Conservation (phyloP, 441 rosid genomes). For the Gossypium gossypioides region DNA sequence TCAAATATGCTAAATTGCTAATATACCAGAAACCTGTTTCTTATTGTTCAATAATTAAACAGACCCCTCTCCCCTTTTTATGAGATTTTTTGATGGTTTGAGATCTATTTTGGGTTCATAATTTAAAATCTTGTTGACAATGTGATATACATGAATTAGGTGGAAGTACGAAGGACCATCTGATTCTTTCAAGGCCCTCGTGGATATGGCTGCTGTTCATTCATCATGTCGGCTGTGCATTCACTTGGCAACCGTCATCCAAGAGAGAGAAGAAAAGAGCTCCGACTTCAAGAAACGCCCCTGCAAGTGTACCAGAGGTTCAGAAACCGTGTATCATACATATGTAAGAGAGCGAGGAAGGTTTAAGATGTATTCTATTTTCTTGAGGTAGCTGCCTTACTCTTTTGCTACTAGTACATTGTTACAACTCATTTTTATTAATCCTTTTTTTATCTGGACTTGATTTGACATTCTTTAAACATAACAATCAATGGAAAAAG, state of each 20-base stretch:
- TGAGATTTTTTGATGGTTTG: background rate
- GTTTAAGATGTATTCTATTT: constrained; percentile 65
- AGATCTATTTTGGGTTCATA: constrained; percentile 6
- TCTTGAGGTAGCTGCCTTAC: constrained; percentile 45
- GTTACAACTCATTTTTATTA: background rate
- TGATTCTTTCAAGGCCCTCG: constrained; percentile 85
- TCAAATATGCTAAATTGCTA: background rate
- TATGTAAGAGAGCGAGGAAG: constrained; percentile 76
- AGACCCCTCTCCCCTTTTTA: background rate
- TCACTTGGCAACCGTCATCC: constrained; percentile 61
- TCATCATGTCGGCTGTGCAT: constrained; percentile 90
- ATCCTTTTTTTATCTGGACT: background rate
- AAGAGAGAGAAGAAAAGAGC: constrained; percentile 57
- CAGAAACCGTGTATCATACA: constrained; percentile 53
- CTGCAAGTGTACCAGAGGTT: constrained; percentile 68
- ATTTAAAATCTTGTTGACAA: constrained; percentile 6
- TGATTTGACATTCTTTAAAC: background rate
- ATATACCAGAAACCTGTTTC: background rate
- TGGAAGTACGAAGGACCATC: constrained; percentile 89
- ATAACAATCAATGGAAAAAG: background rate
- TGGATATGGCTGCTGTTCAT: constrained; percentile 90
- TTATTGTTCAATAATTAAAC: background rate
- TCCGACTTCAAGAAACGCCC: constrained; percentile 50
- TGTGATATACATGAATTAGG: constrained; percentile 27
- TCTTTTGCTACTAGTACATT: background rate